Evolutionary conservation across 108 stramenopile genomes (phyloP), one percentile per base, ranked within the genome.

Genomic region (Nitzschia sp.): DNA sequence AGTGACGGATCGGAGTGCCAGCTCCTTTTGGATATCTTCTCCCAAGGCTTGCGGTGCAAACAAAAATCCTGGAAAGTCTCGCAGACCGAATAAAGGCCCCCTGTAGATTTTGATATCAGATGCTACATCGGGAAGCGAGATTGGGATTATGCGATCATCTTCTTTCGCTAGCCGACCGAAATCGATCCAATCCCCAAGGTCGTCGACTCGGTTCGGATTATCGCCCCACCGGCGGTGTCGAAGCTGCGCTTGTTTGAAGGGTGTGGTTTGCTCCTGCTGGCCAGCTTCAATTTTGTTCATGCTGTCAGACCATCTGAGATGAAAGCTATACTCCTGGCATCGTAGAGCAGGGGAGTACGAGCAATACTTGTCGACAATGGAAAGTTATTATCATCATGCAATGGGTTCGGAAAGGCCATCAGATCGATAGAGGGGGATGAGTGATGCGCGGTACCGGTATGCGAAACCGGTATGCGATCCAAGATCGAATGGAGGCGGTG

Each of bases 11-110:
- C 29, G 58, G 45, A 62, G 75, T 1, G 83, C 74, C 13, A 86
- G 45, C 35, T 68, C 29, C 2, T 15, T 11, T 56, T 82, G 82
- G 23, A 76, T 16, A 2, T 69, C 60, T 11, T 47, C 25, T 13
- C 69, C 74, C 3, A 89, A 26, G 1, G 80, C 84, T 44, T 76
- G 72, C n/a, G 88, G 88, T n/a, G 66, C 70, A 72, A 58, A 83
- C 5, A 75, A 13, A 69, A 86, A 86, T 45, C 85, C 85, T 36
- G 81, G 81, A 66, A 52, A 64, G 27, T 53, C 61, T 13, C 25
- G 5, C 21, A 84, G 26, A 16, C 72, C 73, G 61, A 50, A 84
- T 17, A 76, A 6, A 8, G 65, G 76, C 3, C 81, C 76, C 5
- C 66, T 36, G 17, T 36, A n/a, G 23, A 25, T 26, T 15, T 23